Conservation (phyloP, 2,329 filamentous ascomycete species). For the Alternaria novae-zelandiae region DNA sequence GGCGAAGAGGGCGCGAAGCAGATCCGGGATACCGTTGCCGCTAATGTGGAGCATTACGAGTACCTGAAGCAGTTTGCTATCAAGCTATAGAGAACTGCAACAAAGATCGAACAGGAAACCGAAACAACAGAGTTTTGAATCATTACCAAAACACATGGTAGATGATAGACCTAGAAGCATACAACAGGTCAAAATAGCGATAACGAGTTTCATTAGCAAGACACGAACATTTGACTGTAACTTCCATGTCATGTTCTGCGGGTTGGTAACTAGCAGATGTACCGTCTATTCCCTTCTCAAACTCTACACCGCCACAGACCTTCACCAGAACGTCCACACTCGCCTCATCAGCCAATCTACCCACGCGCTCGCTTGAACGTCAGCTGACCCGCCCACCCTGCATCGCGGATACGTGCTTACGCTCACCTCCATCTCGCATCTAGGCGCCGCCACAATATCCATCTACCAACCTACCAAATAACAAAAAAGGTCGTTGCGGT, state of each 20-base stretch:
- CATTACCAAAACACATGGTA: not conserved
- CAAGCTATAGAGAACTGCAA: slow-evolving; percentile 45
- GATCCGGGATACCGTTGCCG: slow-evolving; percentile 74
- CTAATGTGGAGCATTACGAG: slow-evolving; percentile 77
- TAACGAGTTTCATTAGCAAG: not conserved
- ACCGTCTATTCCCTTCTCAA: too few relatives aligned
- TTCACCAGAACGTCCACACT: not conserved
- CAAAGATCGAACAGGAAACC: too few relatives aligned
- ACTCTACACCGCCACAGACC: too few relatives aligned
- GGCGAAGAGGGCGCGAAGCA: slow-evolving; percentile 72
- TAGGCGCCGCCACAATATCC: not conserved
- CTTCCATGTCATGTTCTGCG: too few relatives aligned
- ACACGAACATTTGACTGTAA: not conserved
- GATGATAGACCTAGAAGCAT: not conserved
- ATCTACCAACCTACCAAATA: not conserved
- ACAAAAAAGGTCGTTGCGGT: not conserved
- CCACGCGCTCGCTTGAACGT: not conserved
- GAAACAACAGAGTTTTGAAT: too few relatives aligned
- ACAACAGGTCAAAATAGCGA: not conserved
- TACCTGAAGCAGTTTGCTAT: slow-evolving; percentile 81
- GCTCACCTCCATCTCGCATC: not conserved
- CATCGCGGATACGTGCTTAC: not conserved
- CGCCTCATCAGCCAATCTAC: not conserved
- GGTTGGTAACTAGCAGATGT: too few relatives aligned
- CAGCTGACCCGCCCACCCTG: not conserved